Percentiles rank a stretch among this genome's conserved stretches.
These are phyloP conservation scores for Bombardia bombarda DNA, from an alignment of 495 filamentous ascomycete genomes.

Conservation along the genomic window DNA sequence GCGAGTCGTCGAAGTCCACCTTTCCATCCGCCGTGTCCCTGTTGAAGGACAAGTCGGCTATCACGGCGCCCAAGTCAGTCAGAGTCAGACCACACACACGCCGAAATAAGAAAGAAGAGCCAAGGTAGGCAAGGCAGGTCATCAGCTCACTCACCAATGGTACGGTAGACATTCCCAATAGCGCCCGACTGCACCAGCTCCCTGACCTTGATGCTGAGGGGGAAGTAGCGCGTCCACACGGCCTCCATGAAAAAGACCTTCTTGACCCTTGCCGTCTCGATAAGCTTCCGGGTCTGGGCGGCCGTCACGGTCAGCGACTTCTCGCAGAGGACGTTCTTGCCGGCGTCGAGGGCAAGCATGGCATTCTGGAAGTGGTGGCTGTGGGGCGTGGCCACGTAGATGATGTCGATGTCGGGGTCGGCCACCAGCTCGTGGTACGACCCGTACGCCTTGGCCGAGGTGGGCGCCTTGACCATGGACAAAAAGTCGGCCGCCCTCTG, in stretches of 20 bases:
- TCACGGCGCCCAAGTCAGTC: not conserved
- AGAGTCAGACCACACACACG: not conserved
- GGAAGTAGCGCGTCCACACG: conserved; percentile 92
- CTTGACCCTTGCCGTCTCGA: conserved; percentile 67
- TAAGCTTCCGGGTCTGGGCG: conserved; percentile 65
- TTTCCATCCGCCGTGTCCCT: conserved; percentile 29
- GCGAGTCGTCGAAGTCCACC: conserved; percentile 40
- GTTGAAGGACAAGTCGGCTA: conserved; percentile 53
- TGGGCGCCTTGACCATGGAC: conserved; percentile 52
- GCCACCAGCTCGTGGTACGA: conserved; percentile 72
- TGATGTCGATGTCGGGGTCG: conserved; percentile 71
- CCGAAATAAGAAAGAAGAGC: no score
- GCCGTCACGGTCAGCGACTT: conserved; percentile 92
- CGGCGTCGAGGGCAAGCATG: conserved; percentile 70
- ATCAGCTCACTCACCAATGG: conserved; percentile 55
- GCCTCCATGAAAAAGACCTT: conserved; percentile 94
- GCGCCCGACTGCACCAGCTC: conserved; percentile 58
- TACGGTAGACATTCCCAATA: conserved; percentile 72
- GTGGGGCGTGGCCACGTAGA: conserved; percentile 92
- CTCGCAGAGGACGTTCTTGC: conserved; percentile 87
- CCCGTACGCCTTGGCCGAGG: conserved; percentile 64
- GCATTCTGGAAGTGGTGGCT: conserved; percentile 92
- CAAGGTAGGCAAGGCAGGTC: no score
- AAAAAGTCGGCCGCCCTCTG: conserved; percentile 67
- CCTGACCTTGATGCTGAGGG: conserved; percentile 66